Base-by-base conservation (phyloP, 352 stramenopile species). In the Hyaloperonospora brassicae region DNA sequence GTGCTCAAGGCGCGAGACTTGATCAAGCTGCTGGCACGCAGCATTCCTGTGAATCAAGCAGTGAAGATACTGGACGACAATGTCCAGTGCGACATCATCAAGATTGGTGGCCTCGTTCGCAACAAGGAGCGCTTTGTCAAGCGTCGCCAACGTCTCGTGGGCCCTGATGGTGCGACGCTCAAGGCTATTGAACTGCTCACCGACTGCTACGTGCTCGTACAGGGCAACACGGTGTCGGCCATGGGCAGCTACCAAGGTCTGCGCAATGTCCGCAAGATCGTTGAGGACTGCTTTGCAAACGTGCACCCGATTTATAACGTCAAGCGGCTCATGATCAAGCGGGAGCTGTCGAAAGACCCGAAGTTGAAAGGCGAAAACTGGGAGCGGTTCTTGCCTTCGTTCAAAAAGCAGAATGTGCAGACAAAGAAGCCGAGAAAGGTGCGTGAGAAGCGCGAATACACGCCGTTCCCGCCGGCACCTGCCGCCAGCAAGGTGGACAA, bases 111-210 rank as follows among this genome's bases (percentile, higher is more conserved):
- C 35, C 75, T 99, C 42, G 96, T 99, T 41, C 83, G 96, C 58
- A 99, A 99, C 72, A 99, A 72, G 97, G 99, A 99, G 73, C 88
- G 97, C 45, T 99, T 99, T 69, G 95, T 99, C 5, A 99, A 99
- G 66, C 87, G 97, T 21, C 83, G 97, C 12, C 95, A 99, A 72
- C 80, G 97, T 2, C 82, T 99, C 23, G 82, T 99, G 5, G 97
- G 97, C 10, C 96, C 96, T 8, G 96, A 99, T 59, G 97, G 97
- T 38, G 93, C 95, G 5, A 99, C 97, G 17, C 78, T 99, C 13
- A 97, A 96, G 52, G 81, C 97, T 8, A 89, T 99, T 99, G 97
- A 99, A 72, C 81, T 99, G 52, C 81, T 99, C 21, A 99, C 97
- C 3, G 93, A 96, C 39, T 99, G 96, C 76, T 99, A 99, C 72